Conservation (phyloP, 495 filamentous ascomycete species). For the Podospora pseudopauciseta region DNA sequence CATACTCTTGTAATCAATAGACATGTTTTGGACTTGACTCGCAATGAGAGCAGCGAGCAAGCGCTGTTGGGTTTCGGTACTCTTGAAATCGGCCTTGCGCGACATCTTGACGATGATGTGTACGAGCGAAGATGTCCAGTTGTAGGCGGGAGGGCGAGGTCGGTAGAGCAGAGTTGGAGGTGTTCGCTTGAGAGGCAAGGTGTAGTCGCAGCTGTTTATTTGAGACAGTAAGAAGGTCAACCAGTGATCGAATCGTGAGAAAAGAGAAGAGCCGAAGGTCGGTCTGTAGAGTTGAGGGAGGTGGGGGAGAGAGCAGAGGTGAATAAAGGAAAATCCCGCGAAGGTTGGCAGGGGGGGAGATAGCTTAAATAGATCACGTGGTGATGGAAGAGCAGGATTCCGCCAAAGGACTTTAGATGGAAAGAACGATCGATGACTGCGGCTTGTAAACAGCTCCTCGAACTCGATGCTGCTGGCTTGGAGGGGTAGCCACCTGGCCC, state of each 20-base stretch:
- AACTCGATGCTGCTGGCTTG: neutral
- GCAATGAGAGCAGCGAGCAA: constrained; percentile 52
- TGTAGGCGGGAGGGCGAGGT: neutral
- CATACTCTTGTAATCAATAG: constrained; percentile 51
- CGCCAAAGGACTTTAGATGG: neutral
- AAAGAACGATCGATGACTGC: neutral
- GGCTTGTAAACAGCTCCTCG: neutral
- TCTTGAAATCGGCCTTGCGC: constrained; percentile 41
- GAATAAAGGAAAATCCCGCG: neutral
- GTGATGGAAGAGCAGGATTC: neutral
- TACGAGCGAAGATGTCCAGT: neutral
- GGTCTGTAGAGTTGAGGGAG: neutral
- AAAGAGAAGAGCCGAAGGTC: neutral
- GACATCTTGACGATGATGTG: constrained; percentile 28
- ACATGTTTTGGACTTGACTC: constrained; percentile 32
- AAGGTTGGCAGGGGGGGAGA: neutral
- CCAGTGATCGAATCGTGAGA: neutral
- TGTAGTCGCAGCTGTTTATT: neutral
- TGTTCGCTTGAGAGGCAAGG: neutral
- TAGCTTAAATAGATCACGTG: neutral
- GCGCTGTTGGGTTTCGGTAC: constrained; percentile 45
- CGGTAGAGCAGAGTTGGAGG: neutral
- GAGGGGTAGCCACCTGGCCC: neutral
- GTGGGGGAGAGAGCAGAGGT: neutral
- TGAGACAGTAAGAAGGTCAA: neutral